phyloP scores from a whole-genome alignment of 768 basidiomycete species.

The Lentinula lateritia region DNA sequence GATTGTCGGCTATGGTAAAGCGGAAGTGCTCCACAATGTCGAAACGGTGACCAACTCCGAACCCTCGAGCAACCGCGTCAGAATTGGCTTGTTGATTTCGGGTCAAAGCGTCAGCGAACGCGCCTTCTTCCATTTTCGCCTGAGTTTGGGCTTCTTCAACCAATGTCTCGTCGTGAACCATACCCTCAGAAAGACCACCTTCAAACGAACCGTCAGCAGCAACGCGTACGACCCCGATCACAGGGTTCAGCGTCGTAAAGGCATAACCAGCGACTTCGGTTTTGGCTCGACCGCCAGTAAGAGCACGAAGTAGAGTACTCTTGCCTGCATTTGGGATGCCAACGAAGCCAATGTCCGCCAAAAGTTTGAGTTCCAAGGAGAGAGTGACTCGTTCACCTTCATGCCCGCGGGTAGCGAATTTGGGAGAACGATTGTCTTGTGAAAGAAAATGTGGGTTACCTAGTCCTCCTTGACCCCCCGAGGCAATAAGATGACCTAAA shows the following conservation, averaged over 20 bases:
- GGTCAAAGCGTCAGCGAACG: constrained; percentile 42
- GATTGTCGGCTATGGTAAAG: constrained; percentile 96
- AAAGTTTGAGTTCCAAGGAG: constrained; percentile 86
- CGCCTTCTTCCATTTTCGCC: constrained; percentile 45
- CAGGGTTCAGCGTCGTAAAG: constrained; percentile 94
- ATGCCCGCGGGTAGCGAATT: constrained; percentile 77
- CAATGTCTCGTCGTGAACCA: constrained; percentile 62
- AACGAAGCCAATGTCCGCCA: constrained; percentile 93
- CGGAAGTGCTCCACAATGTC: constrained; percentile 70
- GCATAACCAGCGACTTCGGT: constrained; percentile 87
- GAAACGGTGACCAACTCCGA: constrained; percentile 43
- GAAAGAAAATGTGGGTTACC: constrained; percentile 88
- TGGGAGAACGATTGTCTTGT: constrained; percentile 68
- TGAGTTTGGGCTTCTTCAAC: constrained; percentile 44
- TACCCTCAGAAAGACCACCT: constrained; percentile 44
- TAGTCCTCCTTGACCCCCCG: constrained; percentile 75
- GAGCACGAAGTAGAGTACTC: constrained; percentile 84
- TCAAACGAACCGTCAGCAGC: constrained; percentile 74
- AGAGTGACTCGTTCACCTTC: constrained; percentile 76
- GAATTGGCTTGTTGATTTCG: constrained; percentile 34
- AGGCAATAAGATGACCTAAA: constrained; percentile 61
- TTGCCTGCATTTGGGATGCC: constrained; percentile 95
- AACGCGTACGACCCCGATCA: constrained; percentile 86
- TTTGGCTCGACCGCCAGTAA: constrained; percentile 81
- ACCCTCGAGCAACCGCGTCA: constrained; percentile 5